Base-by-base conservation (phyloP, 257 asterid species). In the Cynanchum wilfordii region DNA sequence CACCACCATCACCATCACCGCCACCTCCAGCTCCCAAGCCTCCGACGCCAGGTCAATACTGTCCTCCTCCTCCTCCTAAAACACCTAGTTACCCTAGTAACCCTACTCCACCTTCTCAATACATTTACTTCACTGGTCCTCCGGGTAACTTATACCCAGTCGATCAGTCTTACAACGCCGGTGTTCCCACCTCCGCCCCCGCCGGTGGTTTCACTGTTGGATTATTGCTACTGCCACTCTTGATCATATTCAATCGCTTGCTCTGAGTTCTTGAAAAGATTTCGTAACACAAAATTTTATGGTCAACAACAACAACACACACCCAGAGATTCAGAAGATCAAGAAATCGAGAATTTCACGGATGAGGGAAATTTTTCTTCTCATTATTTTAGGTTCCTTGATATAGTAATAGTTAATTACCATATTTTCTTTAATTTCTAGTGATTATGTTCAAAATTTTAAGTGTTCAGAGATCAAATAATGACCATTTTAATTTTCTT, bases 121-220 rank as follows among this genome's bases (percentile, higher is more conserved):
- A 84, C 66, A 69, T 86, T n/a, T 91, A 86, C 81, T 62, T 86
- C 72, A 84, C 87, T 20, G 94, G 91, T 30, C 97, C 97, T 24
- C 96, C 96, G 12, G 96, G 97, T 38, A 71, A 70, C 49, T 56
- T 90, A 47, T 90, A 90, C 15, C 94, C 92, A 0, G 75, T 88
- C 25, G 74, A 80, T 70, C 70, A 22, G 9, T 3, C 38, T 36
- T 52, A 24, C 47, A 20, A 36, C 2, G 66, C 76, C 27, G 83
- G 11, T 42, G 47, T 2, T 42, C 11, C 47, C 10, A 42, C 57
- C 57, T 17, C 68, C 19, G 67, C 54, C 27, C 42, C 42, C 30
- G 71, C 57, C 22, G 57, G 57, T 42, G 27, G 76, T 19, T 73
- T 71, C 50, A 24, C 83, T 62, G 76, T 64, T 66, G 86, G 83